A percentile compares a stretch with the other conserved stretches of the same genome.
Conservation (phyloP, 139 green algal species). For the Ostreobium quekettii region DNA sequence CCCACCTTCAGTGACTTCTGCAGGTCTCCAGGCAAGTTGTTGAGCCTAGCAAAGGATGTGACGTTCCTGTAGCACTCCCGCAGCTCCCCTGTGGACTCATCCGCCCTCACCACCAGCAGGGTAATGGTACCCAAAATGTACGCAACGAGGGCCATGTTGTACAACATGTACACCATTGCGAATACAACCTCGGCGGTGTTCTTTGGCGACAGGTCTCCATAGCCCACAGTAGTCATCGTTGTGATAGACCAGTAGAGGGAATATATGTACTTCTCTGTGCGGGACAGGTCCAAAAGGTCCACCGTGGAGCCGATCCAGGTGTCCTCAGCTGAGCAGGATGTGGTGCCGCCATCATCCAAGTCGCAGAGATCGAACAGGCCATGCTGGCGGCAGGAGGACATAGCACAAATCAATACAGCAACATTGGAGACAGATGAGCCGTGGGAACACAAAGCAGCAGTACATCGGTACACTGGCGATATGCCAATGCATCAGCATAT, state of each 20-base stretch:
- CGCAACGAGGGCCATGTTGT: conserved; percentile 10
- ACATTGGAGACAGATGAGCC: too few species aligned
- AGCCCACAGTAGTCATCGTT: conserved; percentile 52
- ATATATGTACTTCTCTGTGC: conserved; percentile 44
- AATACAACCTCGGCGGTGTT: conserved; percentile 31
- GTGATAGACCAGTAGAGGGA: conserved; percentile 42
- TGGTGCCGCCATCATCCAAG: too few species aligned
- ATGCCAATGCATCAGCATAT: too few species aligned
- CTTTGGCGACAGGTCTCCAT: conserved; percentile 33
- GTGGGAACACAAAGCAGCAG: too few species aligned
- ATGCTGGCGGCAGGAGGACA: too few species aligned
- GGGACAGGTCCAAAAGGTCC: too few species aligned
- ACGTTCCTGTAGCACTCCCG: not conserved
- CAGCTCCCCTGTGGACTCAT: conserved; percentile 6
- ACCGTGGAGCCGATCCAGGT: conserved; percentile 18
- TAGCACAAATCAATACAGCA: too few species aligned
- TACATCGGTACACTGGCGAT: too few species aligned
- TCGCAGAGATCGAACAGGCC: too few species aligned
- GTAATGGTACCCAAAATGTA: conserved; percentile 20
- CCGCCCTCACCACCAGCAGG: conserved; percentile 8
- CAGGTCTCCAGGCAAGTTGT: not conserved
- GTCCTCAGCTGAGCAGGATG: too few species aligned
- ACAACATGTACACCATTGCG: conserved; percentile 10
- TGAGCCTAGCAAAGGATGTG: not conserved
- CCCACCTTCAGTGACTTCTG: not conserved